phyloP scores from a whole-genome alignment of 1,284 basidiomycete species.

The Tilletia walkeri region DNA sequence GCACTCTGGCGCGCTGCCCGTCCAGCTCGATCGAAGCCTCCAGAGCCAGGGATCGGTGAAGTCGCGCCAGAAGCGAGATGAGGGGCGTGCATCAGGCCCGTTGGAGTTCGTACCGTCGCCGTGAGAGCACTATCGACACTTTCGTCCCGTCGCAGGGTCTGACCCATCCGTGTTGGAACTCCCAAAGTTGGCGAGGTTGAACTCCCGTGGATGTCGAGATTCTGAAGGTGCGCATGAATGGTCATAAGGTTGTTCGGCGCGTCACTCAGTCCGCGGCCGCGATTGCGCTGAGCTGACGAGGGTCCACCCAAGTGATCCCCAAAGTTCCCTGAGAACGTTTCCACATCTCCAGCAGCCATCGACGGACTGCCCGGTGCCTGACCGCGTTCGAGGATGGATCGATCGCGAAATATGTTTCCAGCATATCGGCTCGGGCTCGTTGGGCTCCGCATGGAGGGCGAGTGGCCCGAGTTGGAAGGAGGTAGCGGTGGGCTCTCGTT shows the following conservation, averaged over 20 bases:
- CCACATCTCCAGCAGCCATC: too few relatives aligned
- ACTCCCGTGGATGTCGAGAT: background rate
- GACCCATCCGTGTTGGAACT: background rate
- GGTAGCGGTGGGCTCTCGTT: constrained; percentile 1
- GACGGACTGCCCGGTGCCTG: background rate
- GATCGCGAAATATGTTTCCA: background rate
- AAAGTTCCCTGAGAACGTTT: too few relatives aligned
- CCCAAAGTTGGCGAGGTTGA: background rate
- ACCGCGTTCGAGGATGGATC: background rate
- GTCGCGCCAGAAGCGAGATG: constrained; percentile 1
- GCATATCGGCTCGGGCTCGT: constrained; percentile 8
- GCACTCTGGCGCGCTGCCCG: background rate
- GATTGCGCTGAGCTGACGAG: background rate
- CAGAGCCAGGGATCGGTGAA: too few relatives aligned
- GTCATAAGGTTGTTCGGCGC: constrained; percentile 4
- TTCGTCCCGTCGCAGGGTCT: background rate
- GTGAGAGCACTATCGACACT: background rate
- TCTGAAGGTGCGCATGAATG: constrained; percentile 3
- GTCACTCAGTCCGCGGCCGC: constrained; percentile 5
- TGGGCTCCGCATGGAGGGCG: constrained; percentile 8
- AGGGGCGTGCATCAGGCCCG: constrained; percentile 1
- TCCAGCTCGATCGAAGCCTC: background rate
- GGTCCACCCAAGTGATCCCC: too few relatives aligned
- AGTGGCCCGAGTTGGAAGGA: background rate
- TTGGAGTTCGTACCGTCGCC: background rate